Conservation (phyloP, 352 stramenopile genomes). For the Phytophthora aleatoria region DNA sequence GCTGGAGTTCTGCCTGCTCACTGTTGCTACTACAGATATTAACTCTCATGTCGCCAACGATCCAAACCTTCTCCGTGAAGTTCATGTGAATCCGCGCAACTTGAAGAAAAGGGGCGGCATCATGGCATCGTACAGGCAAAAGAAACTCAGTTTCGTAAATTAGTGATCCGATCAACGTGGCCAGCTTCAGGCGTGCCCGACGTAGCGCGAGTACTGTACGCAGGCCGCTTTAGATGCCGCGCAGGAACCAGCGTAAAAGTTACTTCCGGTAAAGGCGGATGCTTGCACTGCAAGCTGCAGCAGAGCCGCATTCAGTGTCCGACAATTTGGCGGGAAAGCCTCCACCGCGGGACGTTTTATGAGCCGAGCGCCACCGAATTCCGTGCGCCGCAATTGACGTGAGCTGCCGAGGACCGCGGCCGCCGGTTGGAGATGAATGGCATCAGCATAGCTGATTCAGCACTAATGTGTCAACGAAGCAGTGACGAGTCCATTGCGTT, state of each 20-base stretch:
- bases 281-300: not conserved
- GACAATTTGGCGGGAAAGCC: slow-evolving; percentile 11
- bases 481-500: too few species aligned
- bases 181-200: not conserved
- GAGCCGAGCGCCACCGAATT: slow-evolving; percentile 18
- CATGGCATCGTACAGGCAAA: slow-evolving; percentile 27
- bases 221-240: too few species aligned
- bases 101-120: slow-evolving; percentile 13
- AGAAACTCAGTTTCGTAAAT: too few species aligned
- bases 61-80: not conserved
- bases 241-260: not conserved
- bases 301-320: not conserved
- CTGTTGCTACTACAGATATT: not conserved
- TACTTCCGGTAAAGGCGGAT: slow-evolving; percentile 9
- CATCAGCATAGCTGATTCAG: not conserved
- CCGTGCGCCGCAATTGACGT: not conserved
- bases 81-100: slow-evolving; percentile 9
- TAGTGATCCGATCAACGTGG: not conserved
- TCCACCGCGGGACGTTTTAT: slow-evolving; percentile 10
- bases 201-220: not conserved
- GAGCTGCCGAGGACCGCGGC: not conserved
- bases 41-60: not conserved
- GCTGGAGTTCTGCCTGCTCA: not conserved
- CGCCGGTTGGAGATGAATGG: not conserved
- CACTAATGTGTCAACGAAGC: not conserved